Evolutionary conservation across 495 filamentous ascomycete genomes (phyloP).

Genomic region (Elaphomyces granulatus): DNA sequence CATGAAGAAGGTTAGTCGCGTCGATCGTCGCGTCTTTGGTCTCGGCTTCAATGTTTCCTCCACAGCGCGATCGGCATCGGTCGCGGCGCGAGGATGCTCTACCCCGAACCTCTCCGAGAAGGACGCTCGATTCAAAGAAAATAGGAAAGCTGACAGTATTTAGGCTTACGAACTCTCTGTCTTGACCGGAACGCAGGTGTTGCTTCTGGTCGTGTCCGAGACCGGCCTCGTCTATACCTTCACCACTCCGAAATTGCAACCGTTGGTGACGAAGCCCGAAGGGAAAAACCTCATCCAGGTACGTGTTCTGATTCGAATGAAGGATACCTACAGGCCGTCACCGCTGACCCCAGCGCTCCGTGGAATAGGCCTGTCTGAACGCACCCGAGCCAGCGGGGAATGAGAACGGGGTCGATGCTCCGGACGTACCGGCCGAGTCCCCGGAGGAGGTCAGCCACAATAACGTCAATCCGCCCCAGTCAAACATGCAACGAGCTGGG

Average conservation of each 20-base stretch:
- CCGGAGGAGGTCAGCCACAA: conserved; percentile 41
- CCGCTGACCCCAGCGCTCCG: not conserved
- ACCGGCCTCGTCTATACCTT: conserved; percentile 99
- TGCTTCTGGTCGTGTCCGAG: conserved; percentile 94
- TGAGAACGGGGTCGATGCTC: conserved; percentile 75
- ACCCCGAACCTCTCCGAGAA: too few relatives aligned
- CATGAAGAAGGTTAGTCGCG: conserved; percentile 90
- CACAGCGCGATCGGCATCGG: too few relatives aligned
- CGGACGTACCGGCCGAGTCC: conserved; percentile 40
- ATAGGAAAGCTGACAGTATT: not conserved
- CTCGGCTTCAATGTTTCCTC: conserved; percentile 7
- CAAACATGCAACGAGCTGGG: conserved; percentile 34
- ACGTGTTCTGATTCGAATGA: conserved; percentile 21
- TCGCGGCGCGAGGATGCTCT: too few relatives aligned
- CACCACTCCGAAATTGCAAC: conserved; percentile 97
- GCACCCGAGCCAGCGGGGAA: conserved; percentile 81
- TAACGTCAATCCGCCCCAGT: conserved; percentile 38
- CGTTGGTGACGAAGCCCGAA: conserved; percentile 95
- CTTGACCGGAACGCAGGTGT: conserved; percentile 93
- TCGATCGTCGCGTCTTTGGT: conserved; percentile 7
- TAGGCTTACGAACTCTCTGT: conserved; percentile 97
- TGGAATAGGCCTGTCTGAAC: conserved; percentile 91
- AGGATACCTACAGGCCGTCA: not conserved
- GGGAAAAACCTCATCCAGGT: conserved; percentile 99
- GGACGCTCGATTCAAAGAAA: too few relatives aligned